Evolutionary conservation across 257 asterid genomes (phyloP).

Genomic region (Nicotiana noctiflora): DNA sequence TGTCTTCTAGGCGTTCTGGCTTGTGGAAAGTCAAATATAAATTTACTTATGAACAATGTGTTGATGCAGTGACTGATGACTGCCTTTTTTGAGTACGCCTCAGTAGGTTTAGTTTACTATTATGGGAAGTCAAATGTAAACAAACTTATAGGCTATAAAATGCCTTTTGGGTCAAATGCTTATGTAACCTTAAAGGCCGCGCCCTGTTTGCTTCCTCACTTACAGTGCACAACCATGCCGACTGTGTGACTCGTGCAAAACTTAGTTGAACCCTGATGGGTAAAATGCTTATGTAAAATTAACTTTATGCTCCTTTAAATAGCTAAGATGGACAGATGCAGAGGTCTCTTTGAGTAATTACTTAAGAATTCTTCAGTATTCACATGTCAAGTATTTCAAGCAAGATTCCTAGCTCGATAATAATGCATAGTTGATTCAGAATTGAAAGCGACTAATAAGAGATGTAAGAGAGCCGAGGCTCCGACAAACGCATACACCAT

Average conservation of each 20-base stretch:
- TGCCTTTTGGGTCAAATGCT: too few relatives aligned
- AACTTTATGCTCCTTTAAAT: not conserved
- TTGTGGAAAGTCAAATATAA: too few relatives aligned
- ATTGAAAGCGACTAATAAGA: not conserved
- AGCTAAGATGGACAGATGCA: not conserved
- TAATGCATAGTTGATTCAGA: not conserved
- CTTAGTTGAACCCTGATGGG: not conserved
- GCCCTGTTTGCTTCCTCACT: too few relatives aligned
- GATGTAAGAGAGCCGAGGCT: not conserved
- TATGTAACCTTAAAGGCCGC: too few relatives aligned
- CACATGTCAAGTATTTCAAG: not conserved
- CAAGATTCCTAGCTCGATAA: not conserved
- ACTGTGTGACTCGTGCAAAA: not conserved
- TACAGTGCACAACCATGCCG: not conserved
- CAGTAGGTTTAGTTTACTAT: not conserved
- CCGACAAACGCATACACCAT: too few relatives aligned
- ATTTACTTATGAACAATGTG: too few relatives aligned
- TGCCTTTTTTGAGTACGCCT: not conserved
- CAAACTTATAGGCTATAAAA: too few relatives aligned
- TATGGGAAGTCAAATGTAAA: not conserved
- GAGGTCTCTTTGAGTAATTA: not conserved
- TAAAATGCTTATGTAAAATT: not conserved
- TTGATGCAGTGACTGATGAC: too few relatives aligned
- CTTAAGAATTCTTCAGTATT: not conserved
- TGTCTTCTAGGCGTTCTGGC: too few relatives aligned